Evolutionary conservation across 1,139 yeast species (phyloP).

Genomic region (Blastobotrys niveus): DNA sequence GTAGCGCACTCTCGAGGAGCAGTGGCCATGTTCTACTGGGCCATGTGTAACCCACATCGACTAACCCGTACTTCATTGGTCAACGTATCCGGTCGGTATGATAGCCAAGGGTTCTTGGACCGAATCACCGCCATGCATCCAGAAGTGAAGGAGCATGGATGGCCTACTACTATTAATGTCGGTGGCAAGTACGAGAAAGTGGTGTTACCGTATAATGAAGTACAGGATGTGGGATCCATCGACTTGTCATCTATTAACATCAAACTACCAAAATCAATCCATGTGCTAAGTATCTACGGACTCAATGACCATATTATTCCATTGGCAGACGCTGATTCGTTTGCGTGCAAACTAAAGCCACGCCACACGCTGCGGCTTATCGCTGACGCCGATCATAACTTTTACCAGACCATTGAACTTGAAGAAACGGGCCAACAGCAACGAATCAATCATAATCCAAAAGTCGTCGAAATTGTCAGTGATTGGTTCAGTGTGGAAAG

Average conservation of each 20-base stretch:
- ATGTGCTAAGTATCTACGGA: slow-evolving; percentile 70
- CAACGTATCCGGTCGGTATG: slow-evolving; percentile 66
- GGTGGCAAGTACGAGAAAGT: slow-evolving; percentile 44
- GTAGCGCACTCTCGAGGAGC: slow-evolving; percentile 80
- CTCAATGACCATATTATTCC: slow-evolving; percentile 61
- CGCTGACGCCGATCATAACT: slow-evolving; percentile 75
- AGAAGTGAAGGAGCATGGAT: slow-evolving; percentile 34
- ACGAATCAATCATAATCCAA: slow-evolving; percentile 51
- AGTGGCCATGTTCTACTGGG: slow-evolving; percentile 74
- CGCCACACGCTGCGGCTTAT: slow-evolving; percentile 57
- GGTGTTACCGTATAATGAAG: slow-evolving; percentile 48
- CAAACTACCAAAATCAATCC: slow-evolving; percentile 38
- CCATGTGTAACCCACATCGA: slow-evolving; percentile 34
- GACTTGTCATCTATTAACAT: slow-evolving; percentile 43
- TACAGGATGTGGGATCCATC: slow-evolving; percentile 47
- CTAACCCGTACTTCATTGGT: slow-evolving; percentile 48
- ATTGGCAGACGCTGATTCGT: slow-evolving; percentile 52
- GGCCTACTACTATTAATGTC: slow-evolving; percentile 20
- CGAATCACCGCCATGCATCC: slow-evolving; percentile 36
- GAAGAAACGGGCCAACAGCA: slow-evolving; percentile 16
- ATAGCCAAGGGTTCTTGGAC: slow-evolving; percentile 29
- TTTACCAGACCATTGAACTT: slow-evolving; percentile 43
- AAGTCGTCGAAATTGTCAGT: slow-evolving; percentile 49
- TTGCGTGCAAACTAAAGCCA: slow-evolving; percentile 50
- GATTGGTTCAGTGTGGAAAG: slow-evolving; percentile 48